Conservation (phyloP, 495 filamentous ascomycete species). For the Penicillium riverlandense region DNA sequence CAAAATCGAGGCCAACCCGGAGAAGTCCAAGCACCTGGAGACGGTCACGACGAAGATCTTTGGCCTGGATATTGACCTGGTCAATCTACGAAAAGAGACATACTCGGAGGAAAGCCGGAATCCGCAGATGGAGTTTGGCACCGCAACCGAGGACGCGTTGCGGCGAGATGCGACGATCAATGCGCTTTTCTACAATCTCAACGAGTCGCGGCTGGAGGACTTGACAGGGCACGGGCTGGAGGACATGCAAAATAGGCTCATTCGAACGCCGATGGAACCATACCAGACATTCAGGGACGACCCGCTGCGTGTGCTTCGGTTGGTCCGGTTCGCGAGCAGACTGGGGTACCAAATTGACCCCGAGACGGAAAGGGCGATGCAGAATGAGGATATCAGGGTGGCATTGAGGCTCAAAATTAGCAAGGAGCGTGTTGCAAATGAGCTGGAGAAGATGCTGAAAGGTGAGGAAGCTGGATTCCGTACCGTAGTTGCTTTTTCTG, state of each 20-base stretch:
- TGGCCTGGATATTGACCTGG: constrained; percentile 85
- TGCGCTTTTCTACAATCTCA: constrained; percentile 91
- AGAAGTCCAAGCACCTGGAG: constrained; percentile 96
- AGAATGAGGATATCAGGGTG: constrained; percentile 58
- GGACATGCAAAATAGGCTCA: constrained; percentile 64
- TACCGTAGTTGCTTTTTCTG: background rate
- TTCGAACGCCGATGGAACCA: constrained; percentile 84
- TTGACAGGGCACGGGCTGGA: constrained; percentile 65
- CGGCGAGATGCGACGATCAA: constrained; percentile 92
- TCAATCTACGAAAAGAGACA: constrained; percentile 88
- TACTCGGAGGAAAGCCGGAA: constrained; percentile 82
- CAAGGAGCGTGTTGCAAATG: constrained; percentile 74
- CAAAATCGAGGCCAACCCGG: constrained; percentile 82
- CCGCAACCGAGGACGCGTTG: constrained; percentile 79
- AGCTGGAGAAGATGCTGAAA: constrained; percentile 85
- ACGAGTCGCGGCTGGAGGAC: constrained; percentile 69
- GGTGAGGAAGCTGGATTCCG: constrained; percentile 36
- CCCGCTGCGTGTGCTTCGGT: constrained; percentile 78
- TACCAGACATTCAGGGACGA: constrained; percentile 94
- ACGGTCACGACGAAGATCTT: constrained; percentile 82
- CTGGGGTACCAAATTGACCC: constrained; percentile 70
- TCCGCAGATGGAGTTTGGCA: constrained; percentile 90
- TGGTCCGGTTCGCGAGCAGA: constrained; percentile 85
- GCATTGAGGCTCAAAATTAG: constrained; percentile 86
- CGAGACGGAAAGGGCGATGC: constrained; percentile 66